These are phyloP conservation scores for Fusarium oxysporum DNA, from an alignment of 2,329 filamentous ascomycete genomes.

Conservation along the genomic window DNA sequence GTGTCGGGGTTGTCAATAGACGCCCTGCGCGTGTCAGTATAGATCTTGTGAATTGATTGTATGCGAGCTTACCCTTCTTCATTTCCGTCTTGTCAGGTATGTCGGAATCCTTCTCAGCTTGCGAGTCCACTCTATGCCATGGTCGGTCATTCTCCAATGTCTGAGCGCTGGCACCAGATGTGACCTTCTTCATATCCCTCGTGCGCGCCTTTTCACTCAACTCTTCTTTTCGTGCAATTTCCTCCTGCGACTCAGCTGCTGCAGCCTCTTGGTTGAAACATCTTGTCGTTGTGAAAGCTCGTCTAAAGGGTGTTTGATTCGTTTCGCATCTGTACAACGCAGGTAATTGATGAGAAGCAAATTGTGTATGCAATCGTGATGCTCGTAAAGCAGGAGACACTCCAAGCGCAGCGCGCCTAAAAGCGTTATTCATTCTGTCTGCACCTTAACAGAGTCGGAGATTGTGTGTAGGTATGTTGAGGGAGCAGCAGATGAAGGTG, in stretches of 20 bases:
- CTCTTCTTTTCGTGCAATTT: conserved; percentile 16
- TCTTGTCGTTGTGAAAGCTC: conserved; percentile 40
- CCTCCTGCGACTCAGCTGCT: background rate
- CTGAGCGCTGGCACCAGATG: conserved; percentile 42
- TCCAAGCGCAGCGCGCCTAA: conserved; percentile 34
- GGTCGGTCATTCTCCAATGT: conserved; percentile 43
- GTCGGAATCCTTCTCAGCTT: conserved; percentile 26
- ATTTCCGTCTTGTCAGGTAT: conserved; percentile 31
- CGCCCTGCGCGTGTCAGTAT: conserved; percentile 63
- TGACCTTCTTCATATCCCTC: conserved; percentile 38
- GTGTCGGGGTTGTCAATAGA: conserved; percentile 82
- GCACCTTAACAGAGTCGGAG: background rate
- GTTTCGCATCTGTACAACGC: conserved; percentile 10
- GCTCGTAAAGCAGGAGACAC: conserved; percentile 26
- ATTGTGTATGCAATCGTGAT: conserved; percentile 1
- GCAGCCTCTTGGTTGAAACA: conserved; percentile 20
- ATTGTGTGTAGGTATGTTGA: background rate
- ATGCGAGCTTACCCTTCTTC: conserved; percentile 36
- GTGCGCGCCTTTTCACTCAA: conserved; percentile 37
- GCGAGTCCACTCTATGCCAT: conserved; percentile 40
- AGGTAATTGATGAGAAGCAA: conserved; percentile 6
- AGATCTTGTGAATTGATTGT: background rate
- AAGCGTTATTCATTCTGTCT: conserved; percentile 29
- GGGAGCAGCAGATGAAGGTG: background rate
- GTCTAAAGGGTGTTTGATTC: background rate